Base-by-base conservation (phyloP, 352 stramenopile species). In the Peronosclerospora sorghi region DNA sequence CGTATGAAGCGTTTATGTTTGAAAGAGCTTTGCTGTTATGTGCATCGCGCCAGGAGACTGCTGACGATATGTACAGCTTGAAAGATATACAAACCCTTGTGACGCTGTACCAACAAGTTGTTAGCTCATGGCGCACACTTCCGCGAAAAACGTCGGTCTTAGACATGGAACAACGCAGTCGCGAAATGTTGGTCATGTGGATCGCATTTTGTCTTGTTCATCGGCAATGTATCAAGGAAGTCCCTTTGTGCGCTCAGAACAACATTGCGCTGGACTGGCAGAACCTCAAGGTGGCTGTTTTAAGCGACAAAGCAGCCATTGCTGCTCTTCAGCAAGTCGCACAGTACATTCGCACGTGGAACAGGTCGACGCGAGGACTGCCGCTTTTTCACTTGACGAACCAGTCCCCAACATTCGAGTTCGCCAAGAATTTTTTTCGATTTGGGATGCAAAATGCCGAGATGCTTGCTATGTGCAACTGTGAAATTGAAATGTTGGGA, bases 181-280 rank as follows among this genome's bases (percentile, higher is more conserved):
- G 51, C 1, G 48, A 62, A 30, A 45, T 78, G 32, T 21, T 81
- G 8, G 37, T 76, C 8, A 45, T 59, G 12, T 78, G 69, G 63
- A 54, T 63, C 30, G 50, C 60, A 0, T 78, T 72, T 45, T 72
- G 63, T 21, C 37, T 78, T 0, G 58, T 46, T 9, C 68, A 81
- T 41, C 54, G 59, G 18, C 23, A 24, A 36, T 64, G 51, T 15
- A 37, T 43, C 0, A 1, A 15, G 0, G 30, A 49, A 32, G 44
- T 54, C 2, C 32, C 24, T 13, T 8, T 64, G 14, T 44, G 65
- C 2, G 20, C 23, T 0, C n/a, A 63, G n/a, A 78, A 70, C 27
- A 57, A 62, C 5, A 72, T 73, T n/a, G 51, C 65, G 6, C 40
- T 81, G 0, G 10, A 59, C 1, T 81, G 64, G 63, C 13, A 39